phyloP scores from a whole-genome alignment of 2,329 filamentous ascomycete species.

The Fusarium sp. region DNA sequence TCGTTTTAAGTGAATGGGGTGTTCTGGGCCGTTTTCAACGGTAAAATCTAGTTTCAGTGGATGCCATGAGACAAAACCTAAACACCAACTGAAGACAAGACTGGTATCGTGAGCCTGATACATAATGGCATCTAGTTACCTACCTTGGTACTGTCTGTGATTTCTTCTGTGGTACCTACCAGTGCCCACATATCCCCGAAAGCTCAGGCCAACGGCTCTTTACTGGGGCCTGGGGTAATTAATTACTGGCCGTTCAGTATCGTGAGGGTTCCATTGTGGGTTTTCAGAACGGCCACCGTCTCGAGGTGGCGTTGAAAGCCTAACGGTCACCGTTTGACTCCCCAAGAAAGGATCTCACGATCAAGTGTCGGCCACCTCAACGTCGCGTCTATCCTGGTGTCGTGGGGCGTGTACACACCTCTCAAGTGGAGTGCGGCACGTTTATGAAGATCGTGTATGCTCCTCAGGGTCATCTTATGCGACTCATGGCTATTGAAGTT shows the following conservation, averaged over 20 bases:
- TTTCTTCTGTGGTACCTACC: background rate
- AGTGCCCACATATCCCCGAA: constrained; percentile 26
- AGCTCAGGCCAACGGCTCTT: constrained; percentile 26
- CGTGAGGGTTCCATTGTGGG: constrained; percentile 21
- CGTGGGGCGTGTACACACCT: constrained; percentile 7
- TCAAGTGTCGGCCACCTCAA: constrained; percentile 1
- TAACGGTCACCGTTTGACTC: constrained; percentile 30
- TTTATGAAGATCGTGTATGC: constrained; percentile 6
- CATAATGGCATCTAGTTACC: background rate
- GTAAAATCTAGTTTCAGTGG: background rate
- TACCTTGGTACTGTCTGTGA: background rate
- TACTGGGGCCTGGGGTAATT: constrained; percentile 1
- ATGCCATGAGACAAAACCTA: background rate
- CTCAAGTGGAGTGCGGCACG: constrained; percentile 9
- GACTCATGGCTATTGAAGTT: background rate
- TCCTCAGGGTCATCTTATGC: background rate
- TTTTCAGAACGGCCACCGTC: constrained; percentile 32
- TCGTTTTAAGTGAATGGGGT: background rate
- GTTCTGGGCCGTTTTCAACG: background rate
- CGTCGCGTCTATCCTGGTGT: constrained; percentile 6
- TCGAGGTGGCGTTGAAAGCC: constrained; percentile 2
- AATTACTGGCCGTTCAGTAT: background rate
- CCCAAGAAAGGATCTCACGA: constrained; percentile 17
- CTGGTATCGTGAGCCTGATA: constrained; percentile 1
- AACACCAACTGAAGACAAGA: background rate